Evolutionary conservation across 768 basidiomycete genomes (phyloP), one percentile per base, ranked within the genome.

Genomic region (Suillus hirtellus): DNA sequence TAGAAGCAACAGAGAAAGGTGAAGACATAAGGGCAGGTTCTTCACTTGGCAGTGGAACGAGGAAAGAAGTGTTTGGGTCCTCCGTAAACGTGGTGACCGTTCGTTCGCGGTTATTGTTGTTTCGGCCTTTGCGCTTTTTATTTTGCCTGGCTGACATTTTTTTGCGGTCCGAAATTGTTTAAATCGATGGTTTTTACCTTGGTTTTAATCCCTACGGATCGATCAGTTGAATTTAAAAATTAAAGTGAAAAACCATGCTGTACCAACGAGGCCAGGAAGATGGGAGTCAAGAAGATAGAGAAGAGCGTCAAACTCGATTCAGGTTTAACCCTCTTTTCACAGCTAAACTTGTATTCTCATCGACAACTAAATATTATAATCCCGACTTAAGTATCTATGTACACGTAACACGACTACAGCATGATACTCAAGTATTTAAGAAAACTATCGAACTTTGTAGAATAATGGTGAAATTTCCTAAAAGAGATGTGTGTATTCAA

Each of bases 71-170:
- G 68, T 82, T 81, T 55, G 86, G 80, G 66, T 85, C 84, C 68
- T 85, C 80, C 12, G 86, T 85, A 70, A 88, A 85, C 42, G 86
- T 87, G 66, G 85, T 86, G 67, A 88, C 85, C n/a, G 86, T 88
- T 63, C 87, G 84, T 73, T 88, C 86, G 68, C 88, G 82, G 73
- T 79, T 83, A 67, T 80, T 81, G 67, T 81, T 81, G 72, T 73
- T 79, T 62, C 85, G 85, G 24, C 79, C 81, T 71, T 85, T 87
- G 67, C 85, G 81, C 71, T 87, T 87, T 77, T 86, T 86, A 76
- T 81, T 86, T 81, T 83, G 85, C 65, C 84, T 79, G 77, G 84
- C 79, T 79, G 86, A 82, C 85, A 84, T 85, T 27, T 49, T 46
- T 49, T 46, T 50, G 47, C 60, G 61, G 62, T 63, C 62, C 65